phyloP scores from a whole-genome alignment of 257 asterid species.

The Cynanchum wilfordii region DNA sequence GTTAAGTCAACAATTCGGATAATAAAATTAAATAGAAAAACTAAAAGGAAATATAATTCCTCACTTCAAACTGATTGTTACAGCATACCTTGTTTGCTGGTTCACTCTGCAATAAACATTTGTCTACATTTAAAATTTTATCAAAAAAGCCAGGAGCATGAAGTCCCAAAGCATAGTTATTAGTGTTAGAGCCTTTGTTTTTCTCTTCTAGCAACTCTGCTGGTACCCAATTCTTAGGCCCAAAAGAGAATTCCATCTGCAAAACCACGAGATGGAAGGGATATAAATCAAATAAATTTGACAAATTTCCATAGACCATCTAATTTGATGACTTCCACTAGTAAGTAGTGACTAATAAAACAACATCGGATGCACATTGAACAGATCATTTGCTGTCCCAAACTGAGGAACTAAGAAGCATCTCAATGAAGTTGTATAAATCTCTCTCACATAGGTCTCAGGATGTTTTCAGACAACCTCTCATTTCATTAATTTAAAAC shows the following conservation, averaged over 20 bases:
- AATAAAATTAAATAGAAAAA: no score
- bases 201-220: slow-evolving; percentile 51
- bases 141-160: slow-evolving; percentile 96
- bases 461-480: not conserved
- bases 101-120: slow-evolving; percentile 82
- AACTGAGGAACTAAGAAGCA: not conserved
- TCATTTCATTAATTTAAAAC: not conserved
- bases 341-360: not conserved
- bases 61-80: not conserved
- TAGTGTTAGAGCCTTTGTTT: slow-evolving; percentile 26
- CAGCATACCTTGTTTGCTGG: slow-evolving; percentile 65
- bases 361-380: not conserved
- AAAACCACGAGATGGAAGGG: slow-evolving; percentile 16
- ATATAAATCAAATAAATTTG: slow-evolving; percentile 6
- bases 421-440: not conserved
- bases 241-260: slow-evolving; percentile 97
- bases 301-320: not conserved
- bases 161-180: slow-evolving; percentile 70
- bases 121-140: slow-evolving; percentile 72
- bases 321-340: not conserved
- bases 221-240: slow-evolving; percentile 82
- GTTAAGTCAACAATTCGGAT: not conserved
- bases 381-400: not conserved
- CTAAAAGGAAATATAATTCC: not conserved
- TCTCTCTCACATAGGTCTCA: not conserved